Percentiles rank a stretch among this genome's conserved stretches.
These are phyloP conservation scores for Sporothrix globosa DNA, from an alignment of 2,329 filamentous ascomycete genomes.

Conservation along the genomic window DNA sequence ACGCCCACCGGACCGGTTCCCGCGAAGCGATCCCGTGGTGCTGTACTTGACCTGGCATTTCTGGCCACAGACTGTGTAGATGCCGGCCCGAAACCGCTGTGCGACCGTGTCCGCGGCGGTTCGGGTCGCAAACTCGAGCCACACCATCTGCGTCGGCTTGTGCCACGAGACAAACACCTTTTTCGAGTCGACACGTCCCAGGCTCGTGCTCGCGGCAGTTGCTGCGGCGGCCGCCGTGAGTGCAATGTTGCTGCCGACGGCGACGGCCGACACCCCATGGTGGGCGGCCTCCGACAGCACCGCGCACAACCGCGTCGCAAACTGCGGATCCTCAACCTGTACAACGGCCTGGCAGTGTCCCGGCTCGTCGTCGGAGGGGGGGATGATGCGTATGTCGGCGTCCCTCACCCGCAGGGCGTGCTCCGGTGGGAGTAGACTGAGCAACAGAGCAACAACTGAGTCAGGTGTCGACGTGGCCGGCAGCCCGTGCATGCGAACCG, in stretches of 20 bases:
- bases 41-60: too few species aligned
- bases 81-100: too few species aligned
- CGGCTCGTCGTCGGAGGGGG: background rate
- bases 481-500: constrained; percentile 43
- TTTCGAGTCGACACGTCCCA: constrained; percentile 43
- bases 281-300: constrained; percentile 27
- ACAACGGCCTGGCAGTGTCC: constrained; percentile 38
- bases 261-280: too few species aligned
- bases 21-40: too few species aligned
- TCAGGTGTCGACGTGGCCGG: constrained; percentile 29
- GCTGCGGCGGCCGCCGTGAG: background rate
- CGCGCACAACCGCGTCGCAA: constrained; percentile 37
- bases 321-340: constrained; percentile 39
- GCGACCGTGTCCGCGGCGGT: too few species aligned
- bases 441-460: too few species aligned
- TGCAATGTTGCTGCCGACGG: too few species aligned
- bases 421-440: too few species aligned
- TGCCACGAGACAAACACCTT: constrained; percentile 47
- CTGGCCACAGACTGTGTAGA: too few species aligned
- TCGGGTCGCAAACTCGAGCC: constrained; percentile 40
- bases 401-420: too few species aligned
- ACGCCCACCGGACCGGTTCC: constrained; percentile 35
- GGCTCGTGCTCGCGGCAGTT: constrained; percentile 35
- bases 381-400: too few species aligned
- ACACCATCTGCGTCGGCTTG: constrained; percentile 40